Evolutionary conservation across 108 stramenopile species (phyloP).

Genomic region (Cylindrotheca closterium): DNA sequence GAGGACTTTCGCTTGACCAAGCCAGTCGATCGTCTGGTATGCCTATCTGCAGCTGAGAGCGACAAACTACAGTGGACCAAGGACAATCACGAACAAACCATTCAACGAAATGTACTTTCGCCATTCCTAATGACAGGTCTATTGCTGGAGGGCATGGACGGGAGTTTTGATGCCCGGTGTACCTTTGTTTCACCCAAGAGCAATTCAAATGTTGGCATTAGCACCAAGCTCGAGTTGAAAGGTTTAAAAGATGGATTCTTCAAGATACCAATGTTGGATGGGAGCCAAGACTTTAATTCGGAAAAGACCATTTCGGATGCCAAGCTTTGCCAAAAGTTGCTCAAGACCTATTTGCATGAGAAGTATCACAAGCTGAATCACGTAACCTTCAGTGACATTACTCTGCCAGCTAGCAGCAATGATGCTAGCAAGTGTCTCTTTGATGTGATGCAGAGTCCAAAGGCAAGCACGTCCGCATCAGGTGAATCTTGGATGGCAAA

Average conservation of each 20-base stretch:
- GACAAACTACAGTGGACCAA: slow-evolving; percentile 78
- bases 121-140: slow-evolving; percentile 82
- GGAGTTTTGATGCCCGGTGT: slow-evolving; percentile 69
- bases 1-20: slow-evolving; percentile 70
- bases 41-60: slow-evolving; percentile 88
- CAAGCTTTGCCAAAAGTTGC: not conserved
- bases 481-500: not conserved
- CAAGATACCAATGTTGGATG: not conserved
- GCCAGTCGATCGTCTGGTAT: slow-evolving; percentile 84
- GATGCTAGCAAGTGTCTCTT: not conserved
- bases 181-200: slow-evolving; percentile 85
- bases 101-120: slow-evolving; percentile 88
- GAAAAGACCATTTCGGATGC: not conserved
- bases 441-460: not conserved
- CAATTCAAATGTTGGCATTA: slow-evolving; percentile 87
- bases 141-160: slow-evolving; percentile 63
- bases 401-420: not conserved
- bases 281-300: not conserved
- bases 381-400: not conserved
- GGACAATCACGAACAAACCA: slow-evolving; percentile 89
- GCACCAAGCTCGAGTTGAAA: slow-evolving; percentile 44
- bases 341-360: not conserved
- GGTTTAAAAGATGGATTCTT: not conserved
- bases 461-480: not conserved
- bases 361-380: not conserved